Percentiles rank a stretch among this genome's conserved stretches.
phyloP scores from a whole-genome alignment of 2,329 filamentous ascomycete genomes.

The Aspergillus eucalypticola region DNA sequence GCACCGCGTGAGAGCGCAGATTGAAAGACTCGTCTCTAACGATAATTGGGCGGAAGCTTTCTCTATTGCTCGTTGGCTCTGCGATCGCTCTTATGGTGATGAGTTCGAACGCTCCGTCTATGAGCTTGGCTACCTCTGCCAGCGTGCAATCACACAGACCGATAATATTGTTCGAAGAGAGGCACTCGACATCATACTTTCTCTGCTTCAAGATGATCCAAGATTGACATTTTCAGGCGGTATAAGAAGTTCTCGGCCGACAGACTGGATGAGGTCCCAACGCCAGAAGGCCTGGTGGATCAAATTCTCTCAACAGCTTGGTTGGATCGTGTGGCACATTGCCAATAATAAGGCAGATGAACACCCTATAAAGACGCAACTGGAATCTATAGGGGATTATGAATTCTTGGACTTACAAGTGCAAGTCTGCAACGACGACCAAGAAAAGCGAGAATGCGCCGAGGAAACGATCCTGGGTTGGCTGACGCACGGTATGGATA shows the following conservation, averaged over 20 bases:
- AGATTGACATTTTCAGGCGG: constrained; percentile 12
- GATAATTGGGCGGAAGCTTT: constrained; percentile 28
- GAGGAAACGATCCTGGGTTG: constrained; percentile 17
- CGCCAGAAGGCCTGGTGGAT: constrained; percentile 18
- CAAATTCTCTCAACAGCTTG: constrained; percentile 23
- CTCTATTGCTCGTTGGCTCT: constrained; percentile 26
- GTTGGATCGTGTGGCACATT: constrained; percentile 29
- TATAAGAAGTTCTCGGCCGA: neutral
- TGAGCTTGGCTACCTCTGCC: constrained; percentile 30
- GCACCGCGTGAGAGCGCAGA: constrained; percentile 5
- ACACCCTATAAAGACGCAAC: constrained; percentile 3
- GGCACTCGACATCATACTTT: constrained; percentile 10
- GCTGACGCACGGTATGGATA: constrained; percentile 17
- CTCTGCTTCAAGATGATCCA: constrained; percentile 16
- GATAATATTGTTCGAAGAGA: constrained; percentile 9
- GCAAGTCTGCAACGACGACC: neutral
- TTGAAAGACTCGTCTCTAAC: constrained; percentile 5
- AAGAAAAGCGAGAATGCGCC: neutral
- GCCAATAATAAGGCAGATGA: constrained; percentile 5
- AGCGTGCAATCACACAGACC: constrained; percentile 22
- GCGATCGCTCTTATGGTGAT: constrained; percentile 22
- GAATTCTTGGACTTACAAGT: neutral
- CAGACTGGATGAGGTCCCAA: constrained; percentile 13
- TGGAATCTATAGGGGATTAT: constrained; percentile 5
- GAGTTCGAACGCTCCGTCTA: constrained; percentile 29